Base-by-base conservation (phyloP, 345 rosid species). In the Aquilaria sinensis region DNA sequence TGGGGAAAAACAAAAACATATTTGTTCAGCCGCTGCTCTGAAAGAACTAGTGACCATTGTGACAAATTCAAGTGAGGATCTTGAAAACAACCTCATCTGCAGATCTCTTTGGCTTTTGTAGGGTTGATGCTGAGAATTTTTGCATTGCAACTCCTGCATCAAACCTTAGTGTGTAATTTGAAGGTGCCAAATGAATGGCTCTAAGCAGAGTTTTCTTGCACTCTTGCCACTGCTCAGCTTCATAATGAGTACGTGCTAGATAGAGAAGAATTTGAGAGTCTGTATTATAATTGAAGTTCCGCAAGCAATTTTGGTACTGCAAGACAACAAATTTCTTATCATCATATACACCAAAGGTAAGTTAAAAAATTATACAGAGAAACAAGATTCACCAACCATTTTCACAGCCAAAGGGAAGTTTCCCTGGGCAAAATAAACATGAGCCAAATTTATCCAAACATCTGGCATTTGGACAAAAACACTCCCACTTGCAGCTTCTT, bases 181-280 rank as follows among this genome's bases (percentile, higher is more conserved):
- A 86, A 56, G 99, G 99, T 67, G 95, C 66, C 73, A 90, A 79
- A 70, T 94, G 99, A 77, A 94, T 94, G 64, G 96, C 97, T 80
- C 95, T 86, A 62, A 88, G 71, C 50, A 94, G 72, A 59, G 95
- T 81, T 81, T 84, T 94, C 81, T 90, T 94, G 96, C 99, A 94
- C 60, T 94, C 99, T 83, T 90, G 99, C 99, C 99, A 94, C 67
- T 94, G 95, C 77, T 94, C 99, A 71, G 99, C 99, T 85, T 94
- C 99, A 78, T 90, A 90, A 79, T 90, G 88, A 50, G 95, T 94
- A 62, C 97, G 92, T 46, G 99, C 99, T 63, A 94, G 61, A 78
- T 94, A 90, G 53, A 94, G 95, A 79, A 84, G 95, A 76, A 86
- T 83, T 71, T 90, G 97, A 60, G 89, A 84, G 74, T 94, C 97